These are phyloP conservation scores for Colletotrichum higginsianum DNA, from an alignment of 2,329 filamentous ascomycete species.

Conservation along the genomic window DNA sequence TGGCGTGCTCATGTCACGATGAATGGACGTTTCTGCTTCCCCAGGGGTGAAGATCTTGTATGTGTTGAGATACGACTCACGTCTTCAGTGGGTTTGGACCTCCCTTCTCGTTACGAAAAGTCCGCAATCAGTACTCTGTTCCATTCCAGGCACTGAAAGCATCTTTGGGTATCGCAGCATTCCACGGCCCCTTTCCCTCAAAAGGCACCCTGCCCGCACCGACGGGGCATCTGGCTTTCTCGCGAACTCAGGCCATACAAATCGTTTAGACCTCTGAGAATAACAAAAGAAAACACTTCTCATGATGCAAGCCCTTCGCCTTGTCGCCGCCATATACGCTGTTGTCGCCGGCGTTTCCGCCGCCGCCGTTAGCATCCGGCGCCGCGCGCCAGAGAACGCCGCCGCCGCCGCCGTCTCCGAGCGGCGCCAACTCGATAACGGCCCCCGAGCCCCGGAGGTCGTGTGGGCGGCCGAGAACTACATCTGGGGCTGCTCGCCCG, in stretches of 20 bases:
- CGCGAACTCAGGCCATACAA: neutral
- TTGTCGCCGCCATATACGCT: constrained; percentile 4
- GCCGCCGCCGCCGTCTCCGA: constrained; percentile 6
- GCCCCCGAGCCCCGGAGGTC: neutral
- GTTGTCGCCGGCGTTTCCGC: constrained; percentile 14
- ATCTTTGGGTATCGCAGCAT: neutral
- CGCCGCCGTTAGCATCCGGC: constrained; percentile 13
- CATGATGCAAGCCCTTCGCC: constrained; percentile 20
- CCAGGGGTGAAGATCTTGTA: neutral
- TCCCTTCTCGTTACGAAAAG: neutral
- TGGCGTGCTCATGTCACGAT: constrained; percentile 8
- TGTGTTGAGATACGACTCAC: neutral
- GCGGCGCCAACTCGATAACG: neutral
- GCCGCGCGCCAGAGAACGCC: neutral
- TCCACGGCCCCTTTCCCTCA: constrained; percentile 5
- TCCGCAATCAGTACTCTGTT: neutral
- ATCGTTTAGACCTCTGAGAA: neutral
- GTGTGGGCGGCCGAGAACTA: constrained; percentile 27
- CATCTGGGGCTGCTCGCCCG: constrained; percentile 45
- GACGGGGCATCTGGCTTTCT: neutral
- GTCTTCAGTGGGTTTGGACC: neutral
- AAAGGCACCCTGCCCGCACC: neutral
- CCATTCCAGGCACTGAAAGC: neutral
- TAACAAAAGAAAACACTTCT: too few relatives aligned
- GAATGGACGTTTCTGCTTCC: neutral